Evolutionary conservation across 768 basidiomycete species (phyloP), one percentile per base, ranked within the genome.

Genomic region (Gautieria morchelliformis): DNA sequence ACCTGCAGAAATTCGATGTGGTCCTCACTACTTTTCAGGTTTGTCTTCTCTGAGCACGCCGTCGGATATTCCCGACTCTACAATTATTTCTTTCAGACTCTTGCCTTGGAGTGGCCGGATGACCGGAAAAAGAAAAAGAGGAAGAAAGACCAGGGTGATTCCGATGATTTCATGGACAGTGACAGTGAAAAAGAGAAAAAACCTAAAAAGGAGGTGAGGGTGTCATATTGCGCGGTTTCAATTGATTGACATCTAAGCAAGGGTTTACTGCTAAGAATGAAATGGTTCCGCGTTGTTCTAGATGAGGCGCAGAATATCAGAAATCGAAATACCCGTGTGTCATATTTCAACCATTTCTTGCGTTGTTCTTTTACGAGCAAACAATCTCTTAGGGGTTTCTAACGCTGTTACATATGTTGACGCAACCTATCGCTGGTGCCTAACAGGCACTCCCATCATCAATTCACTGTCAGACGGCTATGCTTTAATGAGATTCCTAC

Each of bases 391-490:
- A 82, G 79, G 80, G 41, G 72, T 71, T 42, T 81, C 82, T 17
- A 74, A 78, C 17, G 78, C 80, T 1, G 78, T 82, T 14, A 76
- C 76, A 10, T 75, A 79, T 12, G 68, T 90, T 15, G 67, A 74
- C 11, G 61, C 79, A 0, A 72, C 63, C 17, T 77, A 82, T 64
- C 75, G 84, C 40, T 89, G 88, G 88, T 79, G 78, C 60, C 69
- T 87, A 9, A 87, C 84, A 24, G 83, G 82, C 1, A 86, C 84
- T 0, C 82, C 83, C 0, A 81, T 88, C 59, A 76, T 83, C 54
- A 89, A 88, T 62, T 66, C 69, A 12, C 72, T 87, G 19, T 64
- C 67, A 1, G 87, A 88, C 65, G 72, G 77, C 1, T 88, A 73
- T 60, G 64, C 68, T 2, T 65, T 70, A 7, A 61, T 80, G 20